Conservation (phyloP, 345 rosid species). For the Eutrema yunnanense region DNA sequence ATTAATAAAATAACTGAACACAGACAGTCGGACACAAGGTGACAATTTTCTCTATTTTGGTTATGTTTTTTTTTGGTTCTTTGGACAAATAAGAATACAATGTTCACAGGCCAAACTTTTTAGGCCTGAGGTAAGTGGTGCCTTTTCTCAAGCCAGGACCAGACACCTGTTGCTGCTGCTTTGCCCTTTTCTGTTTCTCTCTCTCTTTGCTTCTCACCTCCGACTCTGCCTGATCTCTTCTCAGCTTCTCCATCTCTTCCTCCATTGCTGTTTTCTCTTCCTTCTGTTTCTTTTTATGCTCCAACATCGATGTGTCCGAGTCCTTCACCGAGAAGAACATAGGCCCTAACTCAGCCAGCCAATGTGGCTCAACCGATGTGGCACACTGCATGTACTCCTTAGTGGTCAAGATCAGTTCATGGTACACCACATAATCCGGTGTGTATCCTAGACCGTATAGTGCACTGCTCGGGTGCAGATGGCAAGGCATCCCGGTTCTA, state of each 20-base stretch:
- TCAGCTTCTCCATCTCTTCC: constrained; percentile 86
- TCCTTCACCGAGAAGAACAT: constrained; percentile 97
- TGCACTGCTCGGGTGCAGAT: constrained; percentile 93
- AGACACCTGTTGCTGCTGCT: constrained; percentile 70
- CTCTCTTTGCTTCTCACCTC: constrained; percentile 47
- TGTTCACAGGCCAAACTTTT: constrained; percentile 65
- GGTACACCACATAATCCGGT: constrained; percentile 85
- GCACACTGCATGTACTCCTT: constrained; percentile 99
- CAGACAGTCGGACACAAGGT: neutral
- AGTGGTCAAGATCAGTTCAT: constrained; percentile 75
- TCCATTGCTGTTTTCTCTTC: constrained; percentile 92
- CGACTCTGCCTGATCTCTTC: constrained; percentile 63
- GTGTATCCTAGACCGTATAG: constrained; percentile 81
- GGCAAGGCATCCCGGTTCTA: constrained; percentile 89
- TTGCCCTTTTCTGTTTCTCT: constrained; percentile 55
- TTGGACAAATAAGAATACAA: neutral
- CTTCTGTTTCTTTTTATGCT: constrained; percentile 88
- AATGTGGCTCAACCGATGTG: constrained; percentile 89
- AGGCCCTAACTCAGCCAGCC: constrained; percentile 94
- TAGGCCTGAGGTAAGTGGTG: constrained; percentile 69
- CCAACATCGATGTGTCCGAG: constrained; percentile 78
- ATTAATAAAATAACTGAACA: neutral
- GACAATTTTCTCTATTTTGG: neutral
- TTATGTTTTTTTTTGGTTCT: neutral
- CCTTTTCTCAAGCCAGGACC: constrained; percentile 64